Evolutionary conservation across 345 rosid species (phyloP).

Genomic region (Rhizophora apiculata): DNA sequence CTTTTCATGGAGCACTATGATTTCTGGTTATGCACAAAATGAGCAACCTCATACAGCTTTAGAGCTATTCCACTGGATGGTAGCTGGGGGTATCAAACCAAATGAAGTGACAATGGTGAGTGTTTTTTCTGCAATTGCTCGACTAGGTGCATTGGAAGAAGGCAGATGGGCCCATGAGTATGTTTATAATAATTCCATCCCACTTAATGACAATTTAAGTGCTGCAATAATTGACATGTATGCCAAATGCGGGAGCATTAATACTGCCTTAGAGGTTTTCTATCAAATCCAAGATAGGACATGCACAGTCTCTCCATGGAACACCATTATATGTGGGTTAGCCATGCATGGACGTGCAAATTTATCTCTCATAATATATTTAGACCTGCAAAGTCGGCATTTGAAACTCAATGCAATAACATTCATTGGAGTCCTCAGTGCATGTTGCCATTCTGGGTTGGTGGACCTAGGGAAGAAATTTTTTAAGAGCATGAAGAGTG

Average conservation of each 20-base stretch:
- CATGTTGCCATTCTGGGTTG: conserved; percentile 73
- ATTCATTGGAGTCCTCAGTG: conserved; percentile 71
- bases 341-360: conserved; percentile 66
- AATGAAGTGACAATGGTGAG: conserved; percentile 80
- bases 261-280: conserved; percentile 56
- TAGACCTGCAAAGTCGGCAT: conserved; percentile 39
- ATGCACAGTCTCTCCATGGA: conserved; percentile 71
- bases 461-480: conserved; percentile 52
- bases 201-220: conserved; percentile 57
- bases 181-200: conserved; percentile 38
- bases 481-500: conserved; percentile 54
- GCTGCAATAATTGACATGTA: conserved; percentile 91
- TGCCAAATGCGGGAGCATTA: conserved; percentile 82
- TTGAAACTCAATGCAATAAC: conserved; percentile 59
- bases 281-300: conserved; percentile 37
- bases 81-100: conserved; percentile 49
- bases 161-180: conserved; percentile 62
- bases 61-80: conserved; percentile 55
- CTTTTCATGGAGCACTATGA: conserved; percentile 78
- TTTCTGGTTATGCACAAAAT: conserved; percentile 63
- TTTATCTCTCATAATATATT: conserved; percentile 52
- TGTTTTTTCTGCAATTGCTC: conserved; percentile 65
- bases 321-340: conserved; percentile 72
- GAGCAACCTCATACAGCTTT: conserved; percentile 52
- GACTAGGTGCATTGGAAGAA: conserved; percentile 53